Base-by-base conservation (phyloP, 768 basidiomycete species). In the Candolleomyces eurysporus region DNA sequence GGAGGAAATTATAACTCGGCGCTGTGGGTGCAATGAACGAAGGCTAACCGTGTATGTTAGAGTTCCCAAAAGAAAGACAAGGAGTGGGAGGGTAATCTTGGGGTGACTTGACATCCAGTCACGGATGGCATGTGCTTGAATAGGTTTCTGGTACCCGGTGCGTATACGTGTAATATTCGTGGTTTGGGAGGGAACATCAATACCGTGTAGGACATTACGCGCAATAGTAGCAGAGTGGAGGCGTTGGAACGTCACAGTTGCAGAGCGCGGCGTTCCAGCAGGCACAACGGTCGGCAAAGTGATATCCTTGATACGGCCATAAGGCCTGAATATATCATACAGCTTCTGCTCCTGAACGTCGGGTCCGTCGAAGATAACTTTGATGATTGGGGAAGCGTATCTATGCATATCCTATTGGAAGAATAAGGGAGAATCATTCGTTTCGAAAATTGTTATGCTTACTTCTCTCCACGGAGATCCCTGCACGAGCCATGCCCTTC, bases 61-160 rank as follows among this genome's bases (percentile, higher is more conserved):
- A 2, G 90, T 89, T 11, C 95, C 96, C n/a, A 98, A 71, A 2
- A 98, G 75, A 72, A 98, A 97, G 48, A 94, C 83, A 2, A 94
- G 61, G 17, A 94, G 72, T 0, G 94, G 94, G 3, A 95, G 72
- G 57, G 88, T 85, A 54, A 97, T 89, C 62, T 86, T 87, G 8
- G 96, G 96, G 75, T 98, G 96, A n/a, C 75, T 79, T 2, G 90
- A 80, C 63, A 94, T 79, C 90, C 94, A 98, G 70, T 88, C 87
- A 36, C 90, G 80, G 31, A 94, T 71, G 19, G 72, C 79, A 66
- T 90, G 88, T 0, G 81, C 82, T 67, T 86, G 83, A n/a, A 89
- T 75, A 16, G 89, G 87, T 50, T 78, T 78, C 65, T 87, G 79
- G 68, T 91, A 93, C 5, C 78, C 73, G 6, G 83, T 79, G 40